Percentiles rank a stretch among this genome's conserved stretches.
Evolutionary conservation across 345 rosid genomes (phyloP).

Genomic region (Brassica carinata): DNA sequence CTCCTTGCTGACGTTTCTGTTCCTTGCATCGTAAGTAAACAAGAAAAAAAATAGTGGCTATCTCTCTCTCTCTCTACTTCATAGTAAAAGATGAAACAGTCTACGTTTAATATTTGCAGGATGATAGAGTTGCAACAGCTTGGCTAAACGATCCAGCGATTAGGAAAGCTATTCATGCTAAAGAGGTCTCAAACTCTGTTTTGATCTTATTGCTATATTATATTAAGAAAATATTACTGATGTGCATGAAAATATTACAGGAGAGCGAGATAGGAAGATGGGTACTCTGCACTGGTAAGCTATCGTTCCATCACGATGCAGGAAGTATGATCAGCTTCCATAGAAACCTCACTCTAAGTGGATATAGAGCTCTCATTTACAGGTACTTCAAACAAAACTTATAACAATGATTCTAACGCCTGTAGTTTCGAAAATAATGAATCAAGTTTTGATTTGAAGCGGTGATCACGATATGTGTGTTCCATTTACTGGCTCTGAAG

Average conservation of each 20-base stretch:
- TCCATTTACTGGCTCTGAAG: constrained; percentile 87
- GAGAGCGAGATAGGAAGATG: constrained; percentile 54
- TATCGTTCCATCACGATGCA: constrained; percentile 53
- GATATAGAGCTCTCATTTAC: constrained; percentile 77
- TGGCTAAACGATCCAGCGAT: constrained; percentile 73
- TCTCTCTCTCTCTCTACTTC: not conserved
- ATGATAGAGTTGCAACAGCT: constrained; percentile 74
- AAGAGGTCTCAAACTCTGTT: constrained; percentile 48
- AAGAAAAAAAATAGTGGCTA: not conserved
- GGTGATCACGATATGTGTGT: constrained; percentile 98
- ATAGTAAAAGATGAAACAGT: not conserved
- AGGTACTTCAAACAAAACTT: constrained; percentile 48
- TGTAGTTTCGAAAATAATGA: not conserved
- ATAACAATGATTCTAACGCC: not conserved
- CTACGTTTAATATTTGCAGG: constrained; percentile 39
- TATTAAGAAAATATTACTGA: not conserved
- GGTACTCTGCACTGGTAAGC: constrained; percentile 58
- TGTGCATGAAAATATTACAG: constrained; percentile 36
- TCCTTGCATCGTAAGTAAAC: constrained; percentile 78
- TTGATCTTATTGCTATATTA: not conserved
- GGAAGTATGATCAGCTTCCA: constrained; percentile 92
- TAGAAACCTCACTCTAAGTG: constrained; percentile 73
- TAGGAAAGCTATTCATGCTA: constrained; percentile 73
- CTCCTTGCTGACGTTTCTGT: constrained; percentile 52
- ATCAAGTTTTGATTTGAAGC: constrained; percentile 40